phyloP scores from a whole-genome alignment of 2,329 filamentous ascomycete genomes.

The Beauveria sp. region DNA sequence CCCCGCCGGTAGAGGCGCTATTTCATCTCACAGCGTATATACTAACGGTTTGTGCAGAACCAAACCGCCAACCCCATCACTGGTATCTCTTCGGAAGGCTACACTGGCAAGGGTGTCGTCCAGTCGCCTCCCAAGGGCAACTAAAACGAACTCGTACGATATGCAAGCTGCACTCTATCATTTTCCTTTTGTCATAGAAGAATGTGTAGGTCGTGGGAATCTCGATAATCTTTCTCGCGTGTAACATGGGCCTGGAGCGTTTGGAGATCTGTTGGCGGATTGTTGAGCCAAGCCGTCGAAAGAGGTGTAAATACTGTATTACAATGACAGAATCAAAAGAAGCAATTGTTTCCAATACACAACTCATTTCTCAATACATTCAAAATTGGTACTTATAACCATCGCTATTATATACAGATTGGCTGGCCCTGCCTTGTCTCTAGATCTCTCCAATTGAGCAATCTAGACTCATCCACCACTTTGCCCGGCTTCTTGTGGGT shows the following conservation, averaged over 20 bases:
- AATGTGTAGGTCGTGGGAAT: slow-evolving; percentile 23
- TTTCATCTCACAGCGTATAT: background rate
- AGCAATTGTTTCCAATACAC: slow-evolving; percentile 9
- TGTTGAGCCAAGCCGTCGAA: slow-evolving; percentile 1
- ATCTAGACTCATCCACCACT: slow-evolving; percentile 33
- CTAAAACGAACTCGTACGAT: slow-evolving; percentile 25
- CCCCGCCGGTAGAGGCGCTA: background rate
- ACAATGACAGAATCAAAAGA: slow-evolving; percentile 30
- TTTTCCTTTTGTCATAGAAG: slow-evolving; percentile 29
- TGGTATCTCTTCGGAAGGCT: slow-evolving; percentile 72
- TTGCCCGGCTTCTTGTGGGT: slow-evolving; percentile 38
- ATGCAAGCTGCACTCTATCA: slow-evolving; percentile 15
- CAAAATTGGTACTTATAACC: background rate
- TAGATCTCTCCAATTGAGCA: background rate
- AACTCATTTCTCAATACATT: background rate
- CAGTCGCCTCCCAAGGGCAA: slow-evolving; percentile 56
- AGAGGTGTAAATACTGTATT: slow-evolving; percentile 38
- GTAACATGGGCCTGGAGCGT: slow-evolving; percentile 27
- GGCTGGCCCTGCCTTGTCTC: background rate
- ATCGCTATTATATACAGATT: background rate
- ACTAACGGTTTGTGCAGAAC: slow-evolving; percentile 41
- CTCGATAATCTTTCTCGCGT: slow-evolving; percentile 22
- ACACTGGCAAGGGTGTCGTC: slow-evolving; percentile 69
- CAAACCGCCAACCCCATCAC: slow-evolving; percentile 84
- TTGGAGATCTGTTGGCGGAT: slow-evolving; percentile 16